Evolutionary conservation across 202 grass and related monocot species (phyloP), one percentile per base, ranked within the genome.

Genomic region (Brachypodium distachyon): DNA sequence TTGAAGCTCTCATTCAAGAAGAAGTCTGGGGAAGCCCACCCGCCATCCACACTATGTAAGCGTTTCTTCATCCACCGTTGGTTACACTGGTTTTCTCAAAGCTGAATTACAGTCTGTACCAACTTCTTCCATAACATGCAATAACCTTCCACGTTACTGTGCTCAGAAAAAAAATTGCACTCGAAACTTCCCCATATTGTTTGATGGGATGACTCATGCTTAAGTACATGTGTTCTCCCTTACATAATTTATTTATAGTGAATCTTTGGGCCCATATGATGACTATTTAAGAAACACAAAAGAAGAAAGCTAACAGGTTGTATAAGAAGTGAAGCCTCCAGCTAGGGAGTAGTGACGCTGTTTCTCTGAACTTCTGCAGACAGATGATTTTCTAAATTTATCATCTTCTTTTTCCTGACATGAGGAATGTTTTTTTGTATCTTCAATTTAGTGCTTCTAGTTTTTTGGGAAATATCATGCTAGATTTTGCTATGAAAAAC

Each of bases 1-100:
- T 67, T 99, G 80, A 96, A 89, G 80, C 83, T 99, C 52, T 89
- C 96, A 14, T 99, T 99, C 78, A 99, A 96, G 81, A 83, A 85
- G 74, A 99, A 93, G 73, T 77, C 89, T 10, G 89, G 87, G 33
- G 96, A 99, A 87, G 81, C 82, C 27, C 90, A 96, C 84, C 39
- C 87, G 37, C 83, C 87, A 42, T 81, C 83, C 39, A 49, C 85
- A 59, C 84, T 90, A 28, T 58, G 96, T 99, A 84, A 91, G 96
- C 79, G 62, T 75, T 71, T 68, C 26, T 77, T 69, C 53, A 55
- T 22, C 61, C 8, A 56, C 14, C 53, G 3, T 82, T 60, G 46
- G 12, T 31, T 39, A 12, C 16, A n/a, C 14, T 12, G 11, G 9
- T 71, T 66, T 79, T 44, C 21, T 52, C 13, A 57, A 49, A 31